A percentile compares a stretch with the other conserved stretches of the same genome.
Evolutionary conservation across 2,329 filamentous ascomycete genomes (phyloP).

Genomic region (Fusarium sp.): DNA sequence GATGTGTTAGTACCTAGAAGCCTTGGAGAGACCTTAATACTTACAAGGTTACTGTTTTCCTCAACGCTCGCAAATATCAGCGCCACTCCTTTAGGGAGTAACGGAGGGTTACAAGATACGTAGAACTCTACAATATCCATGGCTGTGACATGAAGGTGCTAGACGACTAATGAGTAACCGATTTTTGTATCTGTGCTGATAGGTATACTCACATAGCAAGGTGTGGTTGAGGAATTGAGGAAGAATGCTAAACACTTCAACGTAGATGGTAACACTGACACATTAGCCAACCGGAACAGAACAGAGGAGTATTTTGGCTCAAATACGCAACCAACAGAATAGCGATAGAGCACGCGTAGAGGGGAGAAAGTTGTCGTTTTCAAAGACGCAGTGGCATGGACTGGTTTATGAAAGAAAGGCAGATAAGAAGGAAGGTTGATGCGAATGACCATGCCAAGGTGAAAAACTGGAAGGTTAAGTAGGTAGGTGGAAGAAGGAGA

Average conservation of each 20-base stretch:
- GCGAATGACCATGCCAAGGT: neutral
- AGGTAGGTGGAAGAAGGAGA: neutral
- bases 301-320: neutral
- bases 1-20: neutral
- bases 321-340: neutral
- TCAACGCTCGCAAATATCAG: slow-evolving; percentile 31
- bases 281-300: neutral
- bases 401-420: neutral
- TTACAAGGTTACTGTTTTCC: slow-evolving; percentile 16
- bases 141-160: neutral
- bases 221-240: slow-evolving; percentile 7
- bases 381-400: neutral
- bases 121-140: slow-evolving; percentile 47
- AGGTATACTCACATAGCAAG: neutral
- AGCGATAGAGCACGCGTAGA: neutral
- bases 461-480: neutral
- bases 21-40: neutral
- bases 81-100: slow-evolving; percentile 45
- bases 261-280: neutral
- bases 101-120: slow-evolving; percentile 47
- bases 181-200: neutral
- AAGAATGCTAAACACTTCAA: neutral
- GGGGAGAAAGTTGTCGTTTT: neutral
- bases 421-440: neutral
- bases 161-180: neutral